Evolutionary conservation across 176 grass and related monocot species (phyloP).

Genomic region (Phragmites australis): DNA sequence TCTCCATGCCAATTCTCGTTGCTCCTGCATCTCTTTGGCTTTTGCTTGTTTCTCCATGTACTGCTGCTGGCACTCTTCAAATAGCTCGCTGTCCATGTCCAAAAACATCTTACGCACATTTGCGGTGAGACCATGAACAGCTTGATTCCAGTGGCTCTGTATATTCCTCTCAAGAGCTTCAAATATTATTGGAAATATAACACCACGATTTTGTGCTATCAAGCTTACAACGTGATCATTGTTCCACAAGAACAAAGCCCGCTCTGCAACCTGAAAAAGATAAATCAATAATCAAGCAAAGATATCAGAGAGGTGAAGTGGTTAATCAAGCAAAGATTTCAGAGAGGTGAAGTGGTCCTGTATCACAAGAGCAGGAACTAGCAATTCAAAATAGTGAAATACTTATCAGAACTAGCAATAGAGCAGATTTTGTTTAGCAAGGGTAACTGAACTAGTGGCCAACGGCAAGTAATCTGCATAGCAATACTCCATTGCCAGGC

Average conservation of each 20-base stretch:
- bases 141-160: slow-evolving; percentile 92
- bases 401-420: slow-evolving; percentile 16
- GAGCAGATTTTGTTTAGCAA: background rate
- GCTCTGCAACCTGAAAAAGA: slow-evolving; percentile 74
- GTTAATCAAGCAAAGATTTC: background rate
- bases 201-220: slow-evolving; percentile 85
- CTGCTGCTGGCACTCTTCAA: slow-evolving; percentile 84
- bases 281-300: slow-evolving; percentile 5
- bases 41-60: slow-evolving; percentile 74
- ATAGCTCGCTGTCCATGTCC: slow-evolving; percentile 94
- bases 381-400: background rate
- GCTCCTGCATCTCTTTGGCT: slow-evolving; percentile 67
- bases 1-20: slow-evolving; percentile 76
- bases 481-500: background rate
- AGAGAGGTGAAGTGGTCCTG: background rate
- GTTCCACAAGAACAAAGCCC: slow-evolving; percentile 93
- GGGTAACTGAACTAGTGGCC: background rate
- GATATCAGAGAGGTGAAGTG: slow-evolving; percentile 10
- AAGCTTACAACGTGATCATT: slow-evolving; percentile 94
- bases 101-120: slow-evolving; percentile 98
- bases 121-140: slow-evolving; percentile 83
- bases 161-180: slow-evolving; percentile 93
- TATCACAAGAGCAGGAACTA: slow-evolving; percentile 13
- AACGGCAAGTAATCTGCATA: background rate
- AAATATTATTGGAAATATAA: slow-evolving; percentile 95